phyloP scores from a whole-genome alignment of 2,329 filamentous ascomycete species.

The Hypoxylon sp. region DNA sequence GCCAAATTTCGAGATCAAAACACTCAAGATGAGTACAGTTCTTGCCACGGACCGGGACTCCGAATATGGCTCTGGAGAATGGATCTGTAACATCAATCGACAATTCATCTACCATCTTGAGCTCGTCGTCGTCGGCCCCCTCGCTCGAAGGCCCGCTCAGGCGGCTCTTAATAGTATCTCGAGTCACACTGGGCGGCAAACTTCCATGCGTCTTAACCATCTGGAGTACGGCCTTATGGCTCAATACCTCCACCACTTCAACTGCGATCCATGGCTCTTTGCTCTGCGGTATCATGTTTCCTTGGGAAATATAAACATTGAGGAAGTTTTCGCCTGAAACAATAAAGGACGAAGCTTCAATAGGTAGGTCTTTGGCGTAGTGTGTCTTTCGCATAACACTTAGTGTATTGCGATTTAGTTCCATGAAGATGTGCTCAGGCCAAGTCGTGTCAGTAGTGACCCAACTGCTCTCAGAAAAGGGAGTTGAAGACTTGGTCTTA shows the following conservation, averaged over 20 bases:
- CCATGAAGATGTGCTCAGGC: constrained; percentile 79
- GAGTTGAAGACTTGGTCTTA: constrained; percentile 44
- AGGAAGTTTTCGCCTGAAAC: constrained; percentile 73
- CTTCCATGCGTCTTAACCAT: constrained; percentile 57
- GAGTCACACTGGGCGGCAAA: constrained; percentile 64
- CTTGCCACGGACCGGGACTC: constrained; percentile 78
- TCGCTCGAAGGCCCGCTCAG: constrained; percentile 55
- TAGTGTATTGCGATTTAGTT: constrained; percentile 74
- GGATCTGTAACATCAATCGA: constrained; percentile 77
- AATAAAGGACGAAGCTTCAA: constrained; percentile 78
- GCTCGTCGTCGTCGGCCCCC: constrained; percentile 71
- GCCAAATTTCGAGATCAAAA: constrained; percentile 89
- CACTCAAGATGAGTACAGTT: constrained; percentile 85
- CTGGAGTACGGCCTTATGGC: constrained; percentile 61
- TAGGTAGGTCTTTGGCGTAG: constrained; percentile 80
- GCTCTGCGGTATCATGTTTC: constrained; percentile 35
- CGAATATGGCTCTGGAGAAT: constrained; percentile 75
- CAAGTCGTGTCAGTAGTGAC: constrained; percentile 74
- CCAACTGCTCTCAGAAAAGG: constrained; percentile 70
- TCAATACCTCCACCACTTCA: constrained; percentile 75
- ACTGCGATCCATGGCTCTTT: constrained; percentile 75
- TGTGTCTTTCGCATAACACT: constrained; percentile 76
- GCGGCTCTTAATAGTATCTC: constrained; percentile 69
- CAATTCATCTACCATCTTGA: constrained; percentile 72
- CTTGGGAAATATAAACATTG: constrained; percentile 62